These are phyloP conservation scores for Russula emetica DNA, from an alignment of 768 basidiomycete species.

Conservation along the genomic window DNA sequence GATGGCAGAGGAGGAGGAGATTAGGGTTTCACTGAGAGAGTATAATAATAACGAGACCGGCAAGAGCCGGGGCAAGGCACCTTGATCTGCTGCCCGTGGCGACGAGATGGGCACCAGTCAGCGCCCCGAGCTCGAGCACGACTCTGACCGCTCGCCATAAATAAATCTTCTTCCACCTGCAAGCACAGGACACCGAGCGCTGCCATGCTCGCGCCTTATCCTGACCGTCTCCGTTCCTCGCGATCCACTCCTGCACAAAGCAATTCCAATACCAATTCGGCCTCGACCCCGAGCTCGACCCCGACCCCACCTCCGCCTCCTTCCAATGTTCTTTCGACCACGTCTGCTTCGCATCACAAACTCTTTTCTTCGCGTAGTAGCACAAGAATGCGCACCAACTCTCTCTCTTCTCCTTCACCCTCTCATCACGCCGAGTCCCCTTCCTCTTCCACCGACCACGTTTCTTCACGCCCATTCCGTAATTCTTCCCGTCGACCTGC, in stretches of 20 bases:
- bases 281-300: neutral
- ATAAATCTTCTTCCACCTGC: neutral
- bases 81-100: too few species aligned
- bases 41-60: neutral
- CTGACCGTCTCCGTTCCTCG: conserved; percentile 17
- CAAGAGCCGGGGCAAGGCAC: neutral
- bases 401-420: conserved; percentile 10
- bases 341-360: neutral
- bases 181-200: neutral
- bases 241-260: neutral
- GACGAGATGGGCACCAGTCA: too few species aligned
- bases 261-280: neutral
- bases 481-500: conserved; percentile 2
- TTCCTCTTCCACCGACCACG: neutral
- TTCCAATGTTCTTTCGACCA: neutral
- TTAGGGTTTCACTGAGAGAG: neutral
- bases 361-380: conserved; percentile 7
- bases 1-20: neutral
- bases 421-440: neutral
- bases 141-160: neutral
- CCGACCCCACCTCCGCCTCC: neutral
- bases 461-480: neutral
- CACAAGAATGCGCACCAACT: conserved; percentile 20
- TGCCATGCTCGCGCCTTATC: conserved; percentile 22
- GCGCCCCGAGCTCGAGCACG: neutral